These are phyloP conservation scores for Nigrograna mackinnonii DNA, from an alignment of 2,329 filamentous ascomycete genomes.

Conservation along the genomic window DNA sequence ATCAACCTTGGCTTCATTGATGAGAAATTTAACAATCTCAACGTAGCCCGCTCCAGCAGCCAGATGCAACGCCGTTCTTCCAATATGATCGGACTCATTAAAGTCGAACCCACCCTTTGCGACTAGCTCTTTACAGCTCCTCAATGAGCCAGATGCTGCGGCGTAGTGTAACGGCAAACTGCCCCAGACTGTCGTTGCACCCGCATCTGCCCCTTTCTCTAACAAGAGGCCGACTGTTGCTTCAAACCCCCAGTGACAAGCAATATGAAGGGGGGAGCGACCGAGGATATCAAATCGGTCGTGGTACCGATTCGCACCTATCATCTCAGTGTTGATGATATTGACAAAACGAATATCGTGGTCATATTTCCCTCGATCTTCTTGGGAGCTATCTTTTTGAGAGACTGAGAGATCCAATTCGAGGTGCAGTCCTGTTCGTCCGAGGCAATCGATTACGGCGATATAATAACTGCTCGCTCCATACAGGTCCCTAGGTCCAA, in stretches of 20 bases:
- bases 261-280: slow-evolving; percentile 11
- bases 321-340: neutral
- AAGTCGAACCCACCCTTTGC: too few relatives aligned
- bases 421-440: too few relatives aligned
- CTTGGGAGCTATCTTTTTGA: too few relatives aligned
- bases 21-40: slow-evolving; percentile 1
- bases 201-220: slow-evolving; percentile 3
- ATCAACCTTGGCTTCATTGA: neutral
- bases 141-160: slow-evolving; percentile 3
- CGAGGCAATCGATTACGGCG: too few relatives aligned
- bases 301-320: slow-evolving; percentile 1
- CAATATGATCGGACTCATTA: too few relatives aligned
- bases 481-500: too few relatives aligned
- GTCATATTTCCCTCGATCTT: too few relatives aligned
- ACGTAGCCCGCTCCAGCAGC: neutral
- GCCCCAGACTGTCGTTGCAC: slow-evolving; percentile 3
- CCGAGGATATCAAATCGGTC: slow-evolving; percentile 9
- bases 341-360: too few relatives aligned
- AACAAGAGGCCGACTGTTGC: neutral
- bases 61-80: too few relatives aligned
- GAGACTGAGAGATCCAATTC: too few relatives aligned
- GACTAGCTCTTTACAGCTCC: too few relatives aligned
- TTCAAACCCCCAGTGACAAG: slow-evolving; percentile 3
- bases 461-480: too few relatives aligned
- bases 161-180: slow-evolving; percentile 16